Conservation (phyloP, 2,329 filamentous ascomycete species). For the Sporothrix sp. region DNA sequence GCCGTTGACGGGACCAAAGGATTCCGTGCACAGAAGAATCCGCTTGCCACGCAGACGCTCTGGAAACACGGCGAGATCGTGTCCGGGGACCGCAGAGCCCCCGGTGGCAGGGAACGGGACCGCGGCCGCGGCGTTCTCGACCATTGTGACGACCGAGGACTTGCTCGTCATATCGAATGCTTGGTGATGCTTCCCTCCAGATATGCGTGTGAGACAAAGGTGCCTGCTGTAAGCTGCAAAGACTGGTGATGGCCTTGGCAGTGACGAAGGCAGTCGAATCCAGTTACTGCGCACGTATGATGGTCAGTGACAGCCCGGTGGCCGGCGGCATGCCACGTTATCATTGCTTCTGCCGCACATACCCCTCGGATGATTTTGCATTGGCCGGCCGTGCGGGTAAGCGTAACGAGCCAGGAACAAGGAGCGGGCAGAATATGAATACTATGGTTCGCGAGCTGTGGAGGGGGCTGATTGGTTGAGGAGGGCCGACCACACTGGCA, state of each 20-base stretch:
- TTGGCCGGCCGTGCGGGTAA: too few species aligned
- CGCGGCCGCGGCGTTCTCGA: not conserved
- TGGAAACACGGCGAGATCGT: constrained; percentile 38
- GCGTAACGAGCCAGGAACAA: too few species aligned
- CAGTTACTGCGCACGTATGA: not conserved
- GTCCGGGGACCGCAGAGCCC: constrained; percentile 14
- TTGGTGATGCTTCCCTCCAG: not conserved
- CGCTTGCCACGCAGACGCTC: constrained; percentile 46
- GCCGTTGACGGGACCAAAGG: constrained; percentile 64
- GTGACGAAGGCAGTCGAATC: not conserved
- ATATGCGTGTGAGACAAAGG: too few species aligned
- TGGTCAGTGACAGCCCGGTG: constrained; percentile 4
- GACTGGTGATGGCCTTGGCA: too few species aligned
- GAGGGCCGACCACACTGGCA: not conserved
- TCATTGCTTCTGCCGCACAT: constrained; percentile 1
- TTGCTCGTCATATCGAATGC: not conserved
- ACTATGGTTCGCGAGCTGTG: too few species aligned
- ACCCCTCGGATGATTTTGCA: constrained; percentile 4
- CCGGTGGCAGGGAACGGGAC: not conserved
- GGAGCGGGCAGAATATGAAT: not conserved
- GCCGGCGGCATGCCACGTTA: constrained; percentile 1
- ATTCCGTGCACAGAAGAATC: constrained; percentile 60
- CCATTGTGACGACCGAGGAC: not conserved
- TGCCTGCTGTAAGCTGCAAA: too few species aligned
- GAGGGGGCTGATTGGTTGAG: not conserved